Conservation (phyloP, 768 basidiomycete genomes). For the Royoungia palumana region DNA sequence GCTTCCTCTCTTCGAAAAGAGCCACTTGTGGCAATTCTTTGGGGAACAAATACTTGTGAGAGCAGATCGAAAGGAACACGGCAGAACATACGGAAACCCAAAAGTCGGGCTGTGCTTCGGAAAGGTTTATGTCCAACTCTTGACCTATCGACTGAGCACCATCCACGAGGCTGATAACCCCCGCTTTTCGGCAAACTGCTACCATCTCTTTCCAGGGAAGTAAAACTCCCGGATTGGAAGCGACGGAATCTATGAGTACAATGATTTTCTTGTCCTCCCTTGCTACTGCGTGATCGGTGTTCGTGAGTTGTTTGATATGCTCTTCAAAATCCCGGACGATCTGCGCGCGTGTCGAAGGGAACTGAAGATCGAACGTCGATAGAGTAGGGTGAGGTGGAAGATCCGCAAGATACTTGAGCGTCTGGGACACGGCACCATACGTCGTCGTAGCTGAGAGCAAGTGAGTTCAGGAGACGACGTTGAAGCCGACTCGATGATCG, state of each 20-base stretch:
- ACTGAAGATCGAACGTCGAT: constrained; percentile 47
- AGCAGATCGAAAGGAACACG: neutral
- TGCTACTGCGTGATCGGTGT: constrained; percentile 11
- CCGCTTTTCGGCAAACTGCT: constrained; percentile 56
- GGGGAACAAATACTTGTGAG: neutral
- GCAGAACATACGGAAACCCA: constrained; percentile 61
- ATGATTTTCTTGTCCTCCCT: constrained; percentile 46
- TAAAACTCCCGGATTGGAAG: constrained; percentile 55
- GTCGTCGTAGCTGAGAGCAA: constrained; percentile 48
- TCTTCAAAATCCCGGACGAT: constrained; percentile 51
- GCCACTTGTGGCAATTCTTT: constrained; percentile 89
- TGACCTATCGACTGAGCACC: constrained; percentile 80
- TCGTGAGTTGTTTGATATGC: constrained; percentile 32
- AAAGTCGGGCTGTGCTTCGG: constrained; percentile 61
- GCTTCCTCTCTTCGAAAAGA: constrained; percentile 63
- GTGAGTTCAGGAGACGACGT: neutral
- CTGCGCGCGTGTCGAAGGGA: constrained; percentile 54
- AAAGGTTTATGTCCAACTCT: constrained; percentile 57
- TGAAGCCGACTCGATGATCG: neutral
- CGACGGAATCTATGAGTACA: constrained; percentile 67
- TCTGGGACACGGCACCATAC: constrained; percentile 52
- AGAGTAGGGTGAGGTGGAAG: constrained; percentile 49
- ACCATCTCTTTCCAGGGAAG: constrained; percentile 75
- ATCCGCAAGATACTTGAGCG: constrained; percentile 54
- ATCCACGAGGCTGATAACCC: constrained; percentile 66